Evolutionary conservation across 352 stramenopile genomes (phyloP).

Genomic region (Pythium volutum): DNA sequence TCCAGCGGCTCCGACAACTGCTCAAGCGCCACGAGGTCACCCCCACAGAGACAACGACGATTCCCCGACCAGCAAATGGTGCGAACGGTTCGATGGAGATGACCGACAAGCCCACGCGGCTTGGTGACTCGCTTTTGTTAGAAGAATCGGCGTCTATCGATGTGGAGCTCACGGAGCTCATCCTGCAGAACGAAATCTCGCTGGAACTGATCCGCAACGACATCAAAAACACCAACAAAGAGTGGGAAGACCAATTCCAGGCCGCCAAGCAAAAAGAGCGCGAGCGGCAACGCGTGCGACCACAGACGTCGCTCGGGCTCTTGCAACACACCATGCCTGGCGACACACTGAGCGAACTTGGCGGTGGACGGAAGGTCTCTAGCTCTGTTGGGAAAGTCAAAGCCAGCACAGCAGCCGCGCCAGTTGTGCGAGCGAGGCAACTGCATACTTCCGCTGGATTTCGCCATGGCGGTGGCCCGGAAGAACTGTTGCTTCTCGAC

Average conservation of each 20-base stretch:
- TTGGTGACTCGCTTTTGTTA: slow-evolving; percentile 41
- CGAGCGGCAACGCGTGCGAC: slow-evolving; percentile 35
- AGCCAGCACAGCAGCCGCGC: neutral
- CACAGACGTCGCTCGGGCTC: slow-evolving; percentile 57
- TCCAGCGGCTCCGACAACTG: slow-evolving; percentile 40
- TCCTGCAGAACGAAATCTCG: slow-evolving; percentile 82
- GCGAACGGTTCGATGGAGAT: neutral
- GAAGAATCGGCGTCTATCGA: slow-evolving; percentile 73
- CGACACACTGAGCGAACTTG: neutral
- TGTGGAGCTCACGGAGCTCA: slow-evolving; percentile 78
- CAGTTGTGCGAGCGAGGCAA: slow-evolving; percentile 21
- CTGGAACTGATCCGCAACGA: slow-evolving; percentile 83
- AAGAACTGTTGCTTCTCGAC: slow-evolving; percentile 42
- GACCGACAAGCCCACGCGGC: slow-evolving; percentile 5
- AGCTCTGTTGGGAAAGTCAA: slow-evolving; percentile 4
- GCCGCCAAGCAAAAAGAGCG: slow-evolving; percentile 42
- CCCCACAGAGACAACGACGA: slow-evolving; percentile 19
- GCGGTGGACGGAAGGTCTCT: neutral
- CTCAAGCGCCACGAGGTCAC: slow-evolving; percentile 25
- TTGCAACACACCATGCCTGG: neutral
- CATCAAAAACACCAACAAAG: slow-evolving; percentile 79
- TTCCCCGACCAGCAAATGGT: neutral
- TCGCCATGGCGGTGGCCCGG: slow-evolving; percentile 32
- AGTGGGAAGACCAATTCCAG: slow-evolving; percentile 65
- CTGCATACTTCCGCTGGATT: slow-evolving; percentile 59